A percentile compares a stretch with the other conserved stretches of the same genome.
These are phyloP conservation scores for Elsinoe fawcettii DNA, from an alignment of 2,329 filamentous ascomycete species.

Conservation along the genomic window DNA sequence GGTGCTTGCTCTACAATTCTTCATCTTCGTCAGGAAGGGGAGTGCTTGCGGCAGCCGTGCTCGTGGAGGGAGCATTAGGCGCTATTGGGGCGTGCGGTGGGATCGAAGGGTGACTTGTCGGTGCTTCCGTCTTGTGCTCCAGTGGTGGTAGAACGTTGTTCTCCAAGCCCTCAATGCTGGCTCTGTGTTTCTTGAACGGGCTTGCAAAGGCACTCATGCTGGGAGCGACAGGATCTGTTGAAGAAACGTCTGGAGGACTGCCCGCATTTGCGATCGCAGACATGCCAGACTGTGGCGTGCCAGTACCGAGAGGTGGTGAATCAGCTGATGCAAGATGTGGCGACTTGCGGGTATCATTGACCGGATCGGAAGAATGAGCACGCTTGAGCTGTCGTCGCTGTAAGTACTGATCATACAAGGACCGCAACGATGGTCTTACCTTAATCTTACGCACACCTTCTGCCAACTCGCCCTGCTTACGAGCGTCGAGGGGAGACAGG, in stretches of 20 bases:
- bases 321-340: conserved; percentile 32
- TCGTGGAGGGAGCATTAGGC: conserved; percentile 7
- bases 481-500: conserved; percentile 62
- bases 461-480: conserved; percentile 64
- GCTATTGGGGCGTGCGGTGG: background rate
- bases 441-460: conserved; percentile 77
- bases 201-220: conserved; percentile 54
- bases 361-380: conserved; percentile 56
- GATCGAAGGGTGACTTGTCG: conserved; percentile 1
- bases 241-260: conserved; percentile 23
- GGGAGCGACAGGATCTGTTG: conserved; percentile 23
- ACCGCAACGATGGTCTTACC: conserved; percentile 38
- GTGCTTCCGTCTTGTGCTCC: conserved; percentile 2
- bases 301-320: conserved; percentile 37
- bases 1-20: conserved; percentile 5
- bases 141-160: conserved; percentile 19
- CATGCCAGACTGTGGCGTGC: conserved; percentile 32
- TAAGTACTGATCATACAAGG: conserved; percentile 8
- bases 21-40: conserved; percentile 17
- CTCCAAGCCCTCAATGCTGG: conserved; percentile 44
- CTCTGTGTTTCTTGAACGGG: conserved; percentile 67
- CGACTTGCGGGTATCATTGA: conserved; percentile 32
- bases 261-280: conserved; percentile 27
- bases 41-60: conserved; percentile 3
- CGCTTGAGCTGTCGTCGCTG: conserved; percentile 58